Evolutionary conservation across 352 stramenopile genomes (phyloP).

Genomic region (Pythium myriotylum): DNA sequence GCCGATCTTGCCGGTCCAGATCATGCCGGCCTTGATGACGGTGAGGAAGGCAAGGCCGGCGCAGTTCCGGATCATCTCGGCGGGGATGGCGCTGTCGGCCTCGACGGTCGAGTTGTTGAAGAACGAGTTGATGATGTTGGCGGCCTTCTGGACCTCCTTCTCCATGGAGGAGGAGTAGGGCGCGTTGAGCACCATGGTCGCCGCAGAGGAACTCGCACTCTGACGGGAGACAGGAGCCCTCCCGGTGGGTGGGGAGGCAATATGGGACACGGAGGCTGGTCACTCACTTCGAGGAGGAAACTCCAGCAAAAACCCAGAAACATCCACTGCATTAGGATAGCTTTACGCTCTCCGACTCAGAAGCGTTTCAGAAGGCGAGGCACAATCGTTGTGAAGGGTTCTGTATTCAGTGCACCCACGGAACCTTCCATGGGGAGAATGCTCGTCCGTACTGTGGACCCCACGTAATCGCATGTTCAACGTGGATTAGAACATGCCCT

Average conservation of each 20-base stretch:
- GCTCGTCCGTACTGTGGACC: background rate
- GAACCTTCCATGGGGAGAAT: background rate
- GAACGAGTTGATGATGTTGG: conserved; percentile 85
- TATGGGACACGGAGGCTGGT: background rate
- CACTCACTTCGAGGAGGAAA: conserved; percentile 13
- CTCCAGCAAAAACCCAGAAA: background rate
- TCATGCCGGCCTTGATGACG: conserved; percentile 82
- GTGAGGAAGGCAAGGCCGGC: conserved; percentile 83
- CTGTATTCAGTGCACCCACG: too few relatives aligned
- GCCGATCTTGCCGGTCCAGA: conserved; percentile 85
- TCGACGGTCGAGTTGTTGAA: conserved; percentile 73
- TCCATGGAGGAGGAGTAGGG: conserved; percentile 88
- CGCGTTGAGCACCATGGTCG: conserved; percentile 79
- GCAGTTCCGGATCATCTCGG: conserved; percentile 80
- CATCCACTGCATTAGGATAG: too few relatives aligned
- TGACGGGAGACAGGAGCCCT: background rate
- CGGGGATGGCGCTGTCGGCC: conserved; percentile 76
- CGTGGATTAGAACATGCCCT: too few relatives aligned
- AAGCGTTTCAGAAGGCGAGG: too few relatives aligned
- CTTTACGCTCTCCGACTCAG: too few relatives aligned
- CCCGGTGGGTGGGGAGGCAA: background rate
- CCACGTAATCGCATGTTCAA: conserved; percentile 4
- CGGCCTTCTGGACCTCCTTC: conserved; percentile 83
- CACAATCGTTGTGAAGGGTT: too few relatives aligned
- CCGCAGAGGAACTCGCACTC: background rate